phyloP scores from a whole-genome alignment of 2,329 filamentous ascomycete species.

The Fusarium sp. region DNA sequence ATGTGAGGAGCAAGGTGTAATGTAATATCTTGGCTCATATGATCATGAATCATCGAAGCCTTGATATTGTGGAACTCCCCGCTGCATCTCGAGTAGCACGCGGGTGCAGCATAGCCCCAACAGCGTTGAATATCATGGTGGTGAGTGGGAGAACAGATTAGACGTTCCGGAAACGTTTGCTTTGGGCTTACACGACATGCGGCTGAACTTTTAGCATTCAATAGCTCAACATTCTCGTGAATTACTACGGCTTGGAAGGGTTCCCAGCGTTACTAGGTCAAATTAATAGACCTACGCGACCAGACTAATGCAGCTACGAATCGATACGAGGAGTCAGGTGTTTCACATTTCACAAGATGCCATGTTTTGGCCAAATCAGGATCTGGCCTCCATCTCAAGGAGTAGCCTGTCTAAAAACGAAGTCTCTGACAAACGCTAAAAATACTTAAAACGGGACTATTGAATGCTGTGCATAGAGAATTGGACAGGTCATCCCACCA shows the following conservation, averaged over 20 bases:
- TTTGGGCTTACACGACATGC: background rate
- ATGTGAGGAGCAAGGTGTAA: background rate
- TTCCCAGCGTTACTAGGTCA: too few relatives aligned
- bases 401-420: background rate
- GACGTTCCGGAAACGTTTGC: background rate
- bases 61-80: background rate
- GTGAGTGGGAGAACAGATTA: too few relatives aligned
- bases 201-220: background rate
- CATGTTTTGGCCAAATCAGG: background rate
- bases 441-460: conserved; percentile 11
- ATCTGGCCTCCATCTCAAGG: background rate
- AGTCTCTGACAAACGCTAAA: background rate
- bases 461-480: background rate
- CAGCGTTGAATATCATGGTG: too few relatives aligned
- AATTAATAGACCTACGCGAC: background rate
- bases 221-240: background rate
- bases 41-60: background rate
- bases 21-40: too few relatives aligned
- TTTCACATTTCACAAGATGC: background rate
- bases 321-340: background rate
- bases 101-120: too few relatives aligned
- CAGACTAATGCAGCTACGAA: background rate
- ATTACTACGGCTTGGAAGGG: too few relatives aligned
- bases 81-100: background rate
- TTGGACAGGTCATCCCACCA: background rate